These are phyloP conservation scores for Metschnikowia vanudenii DNA, from an alignment of 805 yeast species.

Conservation along the genomic window DNA sequence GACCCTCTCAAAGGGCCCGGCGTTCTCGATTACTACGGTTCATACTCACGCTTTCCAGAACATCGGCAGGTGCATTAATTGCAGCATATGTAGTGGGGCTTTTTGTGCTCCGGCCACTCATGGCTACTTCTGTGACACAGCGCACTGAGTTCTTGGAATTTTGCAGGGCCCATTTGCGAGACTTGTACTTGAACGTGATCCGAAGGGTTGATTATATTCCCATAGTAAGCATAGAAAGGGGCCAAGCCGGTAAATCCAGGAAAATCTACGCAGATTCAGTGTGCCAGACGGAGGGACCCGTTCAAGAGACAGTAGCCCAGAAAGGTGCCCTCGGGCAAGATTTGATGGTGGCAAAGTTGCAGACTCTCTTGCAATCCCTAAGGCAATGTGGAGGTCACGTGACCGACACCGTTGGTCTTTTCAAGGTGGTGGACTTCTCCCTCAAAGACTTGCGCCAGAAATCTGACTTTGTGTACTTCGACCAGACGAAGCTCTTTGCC, in stretches of 20 bases:
- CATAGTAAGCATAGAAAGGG: constrained; percentile 34
- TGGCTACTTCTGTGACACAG: constrained; percentile 29
- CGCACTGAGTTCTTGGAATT: constrained; percentile 36
- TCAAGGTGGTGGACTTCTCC: constrained; percentile 26
- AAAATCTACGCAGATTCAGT: constrained; percentile 38
- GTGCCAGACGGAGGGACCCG: constrained; percentile 35
- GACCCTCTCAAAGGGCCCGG: constrained; percentile 10
- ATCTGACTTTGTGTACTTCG: constrained; percentile 36
- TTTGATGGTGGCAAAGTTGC: constrained; percentile 25
- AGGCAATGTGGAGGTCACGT: constrained; percentile 28
- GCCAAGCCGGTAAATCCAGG: constrained; percentile 26
- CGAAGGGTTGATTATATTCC: constrained; percentile 39
- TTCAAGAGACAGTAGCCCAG: constrained; percentile 16
- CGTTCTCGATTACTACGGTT: constrained; percentile 28
- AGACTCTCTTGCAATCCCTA: constrained; percentile 23
- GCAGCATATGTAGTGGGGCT: constrained; percentile 32
- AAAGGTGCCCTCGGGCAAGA: constrained; percentile 29
- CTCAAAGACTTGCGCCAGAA: constrained; percentile 38
- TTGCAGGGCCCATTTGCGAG: constrained; percentile 33
- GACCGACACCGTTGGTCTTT: constrained; percentile 33
- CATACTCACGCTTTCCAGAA: constrained; percentile 31
- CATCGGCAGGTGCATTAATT: constrained; percentile 32
- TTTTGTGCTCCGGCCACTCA: constrained; percentile 35
- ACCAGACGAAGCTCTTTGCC: constrained; percentile 30
- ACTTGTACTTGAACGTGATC: constrained; percentile 33